Evolutionary conservation across 192 early-diverging fungal genomes (phyloP).

Genomic region (Oehlia diaphana): DNA sequence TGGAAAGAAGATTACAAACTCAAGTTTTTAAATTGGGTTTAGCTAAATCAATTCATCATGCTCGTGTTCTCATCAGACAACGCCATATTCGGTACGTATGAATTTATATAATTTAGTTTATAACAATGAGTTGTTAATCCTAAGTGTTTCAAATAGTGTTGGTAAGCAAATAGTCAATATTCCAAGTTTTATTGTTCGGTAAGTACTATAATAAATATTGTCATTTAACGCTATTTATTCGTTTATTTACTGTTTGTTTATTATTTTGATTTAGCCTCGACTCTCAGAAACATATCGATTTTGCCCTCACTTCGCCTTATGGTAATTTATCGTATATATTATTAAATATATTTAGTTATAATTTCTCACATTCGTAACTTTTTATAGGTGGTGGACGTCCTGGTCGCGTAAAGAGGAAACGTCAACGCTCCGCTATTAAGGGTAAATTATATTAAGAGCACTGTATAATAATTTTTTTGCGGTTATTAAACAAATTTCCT

Average conservation of each 20-base stretch:
- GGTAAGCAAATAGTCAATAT: constrained; percentile 98
- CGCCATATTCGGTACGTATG: constrained; percentile 85
- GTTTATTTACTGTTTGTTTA: neutral
- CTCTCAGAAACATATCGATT: constrained; percentile 64
- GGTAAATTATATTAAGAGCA: neutral
- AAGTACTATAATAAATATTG: constrained; percentile 63
- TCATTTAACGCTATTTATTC: constrained; percentile 41
- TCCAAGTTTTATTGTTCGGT: constrained; percentile 93
- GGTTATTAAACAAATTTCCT: neutral
- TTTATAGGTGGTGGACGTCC: constrained; percentile 97
- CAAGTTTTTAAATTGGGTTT: constrained; percentile 98
- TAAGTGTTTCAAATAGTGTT: constrained; percentile 53
- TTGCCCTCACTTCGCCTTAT: constrained; percentile 75
- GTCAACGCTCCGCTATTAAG: constrained; percentile 38
- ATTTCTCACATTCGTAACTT: constrained; percentile 52
- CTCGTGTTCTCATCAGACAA: constrained; percentile 97
- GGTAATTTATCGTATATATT: constrained; percentile 85
- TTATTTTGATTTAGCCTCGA: constrained; percentile 36
- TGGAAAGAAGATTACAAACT: constrained; percentile 96
- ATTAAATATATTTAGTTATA: constrained; percentile 36
- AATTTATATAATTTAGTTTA: neutral
- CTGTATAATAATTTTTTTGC: neutral
- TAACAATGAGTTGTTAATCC: neutral
- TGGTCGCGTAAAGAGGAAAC: constrained; percentile 97
- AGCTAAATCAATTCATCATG: constrained; percentile 99